phyloP scores from a whole-genome alignment of 1,284 basidiomycete genomes.

The Apiotrichum laibachii region DNA sequence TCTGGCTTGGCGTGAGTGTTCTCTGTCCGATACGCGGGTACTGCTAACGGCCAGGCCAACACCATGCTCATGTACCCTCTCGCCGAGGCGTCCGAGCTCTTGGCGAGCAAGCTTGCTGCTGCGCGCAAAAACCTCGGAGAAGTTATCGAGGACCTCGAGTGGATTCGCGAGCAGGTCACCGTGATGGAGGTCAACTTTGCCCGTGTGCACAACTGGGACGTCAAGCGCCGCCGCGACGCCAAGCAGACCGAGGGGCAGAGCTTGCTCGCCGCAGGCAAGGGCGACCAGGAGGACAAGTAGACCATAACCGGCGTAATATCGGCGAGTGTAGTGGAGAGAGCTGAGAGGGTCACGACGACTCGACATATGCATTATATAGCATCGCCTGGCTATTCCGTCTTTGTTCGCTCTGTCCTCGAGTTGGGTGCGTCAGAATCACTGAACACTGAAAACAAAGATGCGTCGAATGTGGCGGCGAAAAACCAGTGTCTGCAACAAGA shows the following conservation, averaged over 20 bases:
- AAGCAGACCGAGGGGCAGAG: constrained; percentile 5
- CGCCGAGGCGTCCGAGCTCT: constrained; percentile 71
- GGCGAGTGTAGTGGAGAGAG: not conserved
- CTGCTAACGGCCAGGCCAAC: constrained; percentile 67
- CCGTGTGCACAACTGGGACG: constrained; percentile 76
- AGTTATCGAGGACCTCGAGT: constrained; percentile 85
- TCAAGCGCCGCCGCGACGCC: constrained; percentile 38
- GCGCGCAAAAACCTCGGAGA: constrained; percentile 69
- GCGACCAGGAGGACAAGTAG: constrained; percentile 13
- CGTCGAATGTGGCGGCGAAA: too few relatives aligned
- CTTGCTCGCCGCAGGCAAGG: constrained; percentile 2
- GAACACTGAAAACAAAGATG: too few relatives aligned
- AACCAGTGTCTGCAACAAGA: too few relatives aligned
- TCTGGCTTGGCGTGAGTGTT: constrained; percentile 89
- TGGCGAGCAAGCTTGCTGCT: constrained; percentile 71
- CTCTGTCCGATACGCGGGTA: not conserved
- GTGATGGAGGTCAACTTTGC: constrained; percentile 99
- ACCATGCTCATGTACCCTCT: constrained; percentile 96
- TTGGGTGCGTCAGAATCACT: too few relatives aligned
- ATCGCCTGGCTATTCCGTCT: too few relatives aligned
- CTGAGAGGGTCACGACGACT: too few relatives aligned
- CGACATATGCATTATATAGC: too few relatives aligned
- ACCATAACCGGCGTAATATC: not conserved
- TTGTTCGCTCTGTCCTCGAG: too few relatives aligned
- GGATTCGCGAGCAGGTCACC: constrained; percentile 90